Evolutionary conservation across 2,329 filamentous ascomycete genomes (phyloP), one percentile per base, ranked within the genome.

Genomic region (Colletotrichum spaethianum): DNA sequence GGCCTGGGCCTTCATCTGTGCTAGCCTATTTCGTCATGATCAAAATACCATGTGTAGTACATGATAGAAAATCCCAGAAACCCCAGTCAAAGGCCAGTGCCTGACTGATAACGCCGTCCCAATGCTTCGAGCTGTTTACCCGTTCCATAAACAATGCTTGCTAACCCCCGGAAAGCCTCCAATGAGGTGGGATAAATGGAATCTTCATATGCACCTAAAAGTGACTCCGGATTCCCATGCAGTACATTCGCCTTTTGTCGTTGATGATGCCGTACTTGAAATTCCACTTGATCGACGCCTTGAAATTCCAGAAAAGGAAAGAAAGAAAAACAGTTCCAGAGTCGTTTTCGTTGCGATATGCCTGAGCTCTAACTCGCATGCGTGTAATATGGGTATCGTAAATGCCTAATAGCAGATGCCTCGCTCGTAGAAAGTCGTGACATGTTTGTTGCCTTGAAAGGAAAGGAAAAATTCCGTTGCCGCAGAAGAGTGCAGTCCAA

Each of bases 331-430:
- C 4, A 38, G 40, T 31, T 28, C 20, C 9, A 57, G 9, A 57
- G 1, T 66, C 26, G 53, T 60, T 36, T 60, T 20, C 14, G 23
- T 36, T 28, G 26, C 12, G 42, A 55, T 2, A 40, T 68, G 63
- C 40, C 28, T 42, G 46, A 69, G 38, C 60, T 64, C 59, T 64
- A 72, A 48, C 60, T 72, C 59, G 59, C 60, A 48, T 55, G 53
- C 60, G 38, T 38, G 18, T 64, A 31, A 44, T 33, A n/a, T 61
- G 69, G 75, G 75, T 77, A 76, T 76, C 75, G 60, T 60, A 44
- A 52, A 75, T 74, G 75, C 75, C 75, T 76, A 50, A 69, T 42
- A 76, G 75, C 75, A 73, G 65, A 74, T 70, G 65, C 71, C 68
- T 61, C 57, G 62, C 59, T 72, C 60, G 46, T 69, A 38, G 33